phyloP scores from a whole-genome alignment of 768 basidiomycete species.

The Guyanaporus albipodus region DNA sequence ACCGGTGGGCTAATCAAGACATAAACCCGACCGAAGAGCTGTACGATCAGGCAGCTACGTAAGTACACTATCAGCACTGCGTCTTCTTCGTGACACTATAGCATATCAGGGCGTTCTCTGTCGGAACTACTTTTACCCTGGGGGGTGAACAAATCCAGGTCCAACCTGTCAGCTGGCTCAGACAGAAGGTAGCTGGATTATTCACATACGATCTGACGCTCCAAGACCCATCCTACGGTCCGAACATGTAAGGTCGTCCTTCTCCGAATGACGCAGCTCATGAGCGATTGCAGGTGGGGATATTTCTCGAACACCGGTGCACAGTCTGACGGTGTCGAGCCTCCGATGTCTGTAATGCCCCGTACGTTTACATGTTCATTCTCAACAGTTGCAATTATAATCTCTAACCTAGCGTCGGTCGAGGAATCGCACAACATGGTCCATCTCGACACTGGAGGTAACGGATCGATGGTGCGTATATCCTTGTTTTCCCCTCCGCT shows the following conservation, averaged over 20 bases:
- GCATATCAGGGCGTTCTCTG: background rate
- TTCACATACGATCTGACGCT: slow-evolving; percentile 17
- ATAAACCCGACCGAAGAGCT: background rate
- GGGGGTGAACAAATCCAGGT: background rate
- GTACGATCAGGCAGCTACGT: slow-evolving; percentile 9
- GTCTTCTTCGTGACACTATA: background rate
- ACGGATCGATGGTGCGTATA: slow-evolving; percentile 12
- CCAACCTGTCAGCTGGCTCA: slow-evolving; percentile 13
- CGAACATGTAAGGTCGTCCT: slow-evolving; percentile 8
- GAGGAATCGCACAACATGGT: slow-evolving; percentile 18
- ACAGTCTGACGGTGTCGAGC: background rate
- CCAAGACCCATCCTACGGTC: slow-evolving; percentile 3
- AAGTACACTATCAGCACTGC: background rate
- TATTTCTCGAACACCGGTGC: slow-evolving; percentile 6
- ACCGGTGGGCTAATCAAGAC: slow-evolving; percentile 9
- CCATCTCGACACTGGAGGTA: slow-evolving; percentile 12
- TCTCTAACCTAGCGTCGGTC: slow-evolving; percentile 4
- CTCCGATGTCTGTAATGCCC: background rate
- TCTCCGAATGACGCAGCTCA: background rate
- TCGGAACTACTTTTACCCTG: background rate
- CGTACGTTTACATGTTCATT: background rate
- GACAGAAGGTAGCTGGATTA: slow-evolving; percentile 10
- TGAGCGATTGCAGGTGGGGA: slow-evolving; percentile 5
- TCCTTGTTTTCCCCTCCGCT: background rate
- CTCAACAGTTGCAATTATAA: background rate